Conservation (phyloP, 2,329 filamentous ascomycete genomes). For the Xylariales sp. region DNA sequence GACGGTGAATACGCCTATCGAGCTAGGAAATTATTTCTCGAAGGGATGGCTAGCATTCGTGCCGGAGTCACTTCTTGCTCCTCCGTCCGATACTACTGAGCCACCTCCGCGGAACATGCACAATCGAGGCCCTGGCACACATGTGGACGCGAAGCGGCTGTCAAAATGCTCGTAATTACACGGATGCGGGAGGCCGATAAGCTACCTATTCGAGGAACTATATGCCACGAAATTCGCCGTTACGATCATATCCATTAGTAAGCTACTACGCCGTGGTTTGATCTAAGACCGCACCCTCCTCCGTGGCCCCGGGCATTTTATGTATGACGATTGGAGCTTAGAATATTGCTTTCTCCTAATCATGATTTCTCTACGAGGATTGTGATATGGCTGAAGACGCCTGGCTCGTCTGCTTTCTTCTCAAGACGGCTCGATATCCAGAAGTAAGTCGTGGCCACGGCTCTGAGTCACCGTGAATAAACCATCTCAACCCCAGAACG, state of each 20-base stretch:
- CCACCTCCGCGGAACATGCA: neutral
- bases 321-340: neutral
- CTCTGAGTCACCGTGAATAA: constrained; percentile 35
- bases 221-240: neutral
- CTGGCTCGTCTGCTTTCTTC: constrained; percentile 17
- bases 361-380: neutral
- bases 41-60: neutral
- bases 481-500: constrained; percentile 37
- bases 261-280: neutral
- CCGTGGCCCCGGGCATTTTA: neutral
- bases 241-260: neutral
- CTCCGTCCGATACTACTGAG: too few relatives aligned
- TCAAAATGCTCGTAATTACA: neutral
- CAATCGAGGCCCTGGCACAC: neutral
- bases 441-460: constrained; percentile 34
- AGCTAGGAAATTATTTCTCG: neutral
- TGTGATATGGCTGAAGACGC: neutral
- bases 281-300: neutral
- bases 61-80: neutral
- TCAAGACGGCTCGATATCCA: constrained; percentile 35
- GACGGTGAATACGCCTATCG: constrained; percentile 45
- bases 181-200: constrained; percentile 1
- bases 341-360: constrained; percentile 6
- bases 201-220: neutral
- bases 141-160: constrained; percentile 1